Percentiles rank a stretch among this genome's conserved stretches.
Conservation (phyloP, 2,329 filamentous ascomycete species). For the Paecilomyces sp. region DNA sequence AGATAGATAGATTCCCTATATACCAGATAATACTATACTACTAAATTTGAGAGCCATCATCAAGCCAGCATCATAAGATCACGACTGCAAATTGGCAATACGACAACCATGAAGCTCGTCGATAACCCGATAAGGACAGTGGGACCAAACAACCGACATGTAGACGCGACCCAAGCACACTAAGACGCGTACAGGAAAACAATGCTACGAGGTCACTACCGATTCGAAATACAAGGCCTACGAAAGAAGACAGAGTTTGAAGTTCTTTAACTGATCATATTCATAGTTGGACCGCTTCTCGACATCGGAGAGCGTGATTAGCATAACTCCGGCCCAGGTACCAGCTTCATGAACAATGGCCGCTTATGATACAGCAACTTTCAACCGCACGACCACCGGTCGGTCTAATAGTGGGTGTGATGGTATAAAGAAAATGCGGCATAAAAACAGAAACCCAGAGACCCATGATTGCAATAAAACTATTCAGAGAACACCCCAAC, state of each 20-base stretch:
- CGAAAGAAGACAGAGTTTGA: neutral
- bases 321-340: slow-evolving; percentile 22
- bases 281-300: neutral
- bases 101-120: neutral
- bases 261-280: slow-evolving; percentile 1
- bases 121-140: neutral
- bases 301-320: neutral
- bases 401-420: slow-evolving; percentile 27
- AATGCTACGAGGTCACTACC: neutral
- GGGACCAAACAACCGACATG: neutral
- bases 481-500: slow-evolving; percentile 37
- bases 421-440: slow-evolving; percentile 27
- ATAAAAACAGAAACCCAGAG: slow-evolving; percentile 35
- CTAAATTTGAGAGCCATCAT: neutral
- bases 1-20: neutral
- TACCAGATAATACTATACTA: neutral
- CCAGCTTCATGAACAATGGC: slow-evolving; percentile 5
- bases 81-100: neutral
- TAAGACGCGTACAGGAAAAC: neutral
- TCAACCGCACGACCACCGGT: slow-evolving; percentile 31
- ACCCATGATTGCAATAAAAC: slow-evolving; percentile 30
- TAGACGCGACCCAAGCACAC: neutral
- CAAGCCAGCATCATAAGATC: neutral
- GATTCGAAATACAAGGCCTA: neutral
- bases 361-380: slow-evolving; percentile 37